Conservation (phyloP, 305 asterid genomes). For the Fraxinus latifolia region DNA sequence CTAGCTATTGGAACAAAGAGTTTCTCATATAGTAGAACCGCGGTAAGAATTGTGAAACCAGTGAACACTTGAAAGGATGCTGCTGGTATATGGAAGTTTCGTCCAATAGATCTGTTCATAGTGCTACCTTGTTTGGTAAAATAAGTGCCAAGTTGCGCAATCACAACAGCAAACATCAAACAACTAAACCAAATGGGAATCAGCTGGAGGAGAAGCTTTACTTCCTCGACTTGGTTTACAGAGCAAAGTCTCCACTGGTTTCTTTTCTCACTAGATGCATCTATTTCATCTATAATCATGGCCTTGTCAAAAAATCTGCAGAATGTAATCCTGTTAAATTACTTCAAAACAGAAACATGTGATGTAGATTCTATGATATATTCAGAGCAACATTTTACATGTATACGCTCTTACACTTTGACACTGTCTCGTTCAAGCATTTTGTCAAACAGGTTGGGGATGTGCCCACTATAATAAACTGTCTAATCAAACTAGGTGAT, state of each 20-base stretch:
- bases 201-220: constrained; percentile 56
- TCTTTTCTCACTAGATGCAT: constrained; percentile 35
- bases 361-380: background rate
- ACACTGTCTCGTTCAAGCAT: background rate
- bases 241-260: constrained; percentile 56
- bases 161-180: constrained; percentile 45
- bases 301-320: constrained; percentile 61
- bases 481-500: background rate
- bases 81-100: constrained; percentile 37
- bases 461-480: background rate
- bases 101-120: constrained; percentile 33
- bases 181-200: constrained; percentile 63
- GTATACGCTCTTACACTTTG: background rate
- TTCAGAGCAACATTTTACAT: background rate
- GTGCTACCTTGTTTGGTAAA: constrained; percentile 66
- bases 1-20: constrained; percentile 42
- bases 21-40: constrained; percentile 46
- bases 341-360: background rate
- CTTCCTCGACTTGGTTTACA: constrained; percentile 53
- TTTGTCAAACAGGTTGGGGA: background rate
- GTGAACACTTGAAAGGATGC: constrained; percentile 61
- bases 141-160: constrained; percentile 55
- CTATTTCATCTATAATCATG: constrained; percentile 31
- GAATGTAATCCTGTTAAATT: background rate
- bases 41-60: constrained; percentile 46